phyloP scores from a whole-genome alignment of 805 yeast genomes.

The Lachancea sp. region DNA sequence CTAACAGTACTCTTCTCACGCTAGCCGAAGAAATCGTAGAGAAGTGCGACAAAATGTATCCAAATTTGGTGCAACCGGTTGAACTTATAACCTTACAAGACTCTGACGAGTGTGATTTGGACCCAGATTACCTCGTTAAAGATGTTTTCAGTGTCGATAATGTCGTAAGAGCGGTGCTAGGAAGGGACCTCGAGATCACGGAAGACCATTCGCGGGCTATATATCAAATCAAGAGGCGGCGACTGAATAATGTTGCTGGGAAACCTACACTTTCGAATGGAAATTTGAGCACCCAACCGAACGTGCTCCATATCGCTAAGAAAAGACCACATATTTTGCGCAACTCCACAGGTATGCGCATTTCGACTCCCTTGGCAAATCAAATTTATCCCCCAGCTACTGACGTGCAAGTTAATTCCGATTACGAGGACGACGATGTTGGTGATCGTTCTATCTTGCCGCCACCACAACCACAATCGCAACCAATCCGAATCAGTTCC shows the following conservation, averaged over 20 bases:
- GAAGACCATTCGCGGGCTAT: slow-evolving; percentile 19
- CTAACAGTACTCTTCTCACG: slow-evolving; percentile 39
- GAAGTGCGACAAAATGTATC: slow-evolving; percentile 59
- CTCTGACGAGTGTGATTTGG: slow-evolving; percentile 61
- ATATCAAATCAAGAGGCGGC: slow-evolving; percentile 23
- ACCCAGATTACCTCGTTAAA: slow-evolving; percentile 62
- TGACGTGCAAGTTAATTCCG: slow-evolving; percentile 24
- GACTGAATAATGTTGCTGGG: slow-evolving; percentile 15
- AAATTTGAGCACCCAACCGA: slow-evolving; percentile 12
- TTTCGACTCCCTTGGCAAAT: slow-evolving; percentile 37
- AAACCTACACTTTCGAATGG: background rate
- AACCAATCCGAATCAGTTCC: slow-evolving; percentile 34
- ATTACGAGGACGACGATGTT: slow-evolving; percentile 20
- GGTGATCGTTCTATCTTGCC: slow-evolving; percentile 33
- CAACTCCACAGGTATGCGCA: slow-evolving; percentile 22
- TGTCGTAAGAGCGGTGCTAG: slow-evolving; percentile 41
- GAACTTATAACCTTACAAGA: slow-evolving; percentile 62
- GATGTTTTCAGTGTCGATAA: slow-evolving; percentile 55
- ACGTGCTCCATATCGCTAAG: slow-evolving; percentile 10
- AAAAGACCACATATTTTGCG: slow-evolving; percentile 12
- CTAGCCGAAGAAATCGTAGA: slow-evolving; percentile 49
- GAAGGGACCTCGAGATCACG: slow-evolving; percentile 23
- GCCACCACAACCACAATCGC: slow-evolving; percentile 36
- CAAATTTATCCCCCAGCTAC: slow-evolving; percentile 34
- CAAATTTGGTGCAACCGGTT: slow-evolving; percentile 46